Base-by-base conservation (phyloP, 164 flowering plant genomes). In the Akebia trifoliata region DNA sequence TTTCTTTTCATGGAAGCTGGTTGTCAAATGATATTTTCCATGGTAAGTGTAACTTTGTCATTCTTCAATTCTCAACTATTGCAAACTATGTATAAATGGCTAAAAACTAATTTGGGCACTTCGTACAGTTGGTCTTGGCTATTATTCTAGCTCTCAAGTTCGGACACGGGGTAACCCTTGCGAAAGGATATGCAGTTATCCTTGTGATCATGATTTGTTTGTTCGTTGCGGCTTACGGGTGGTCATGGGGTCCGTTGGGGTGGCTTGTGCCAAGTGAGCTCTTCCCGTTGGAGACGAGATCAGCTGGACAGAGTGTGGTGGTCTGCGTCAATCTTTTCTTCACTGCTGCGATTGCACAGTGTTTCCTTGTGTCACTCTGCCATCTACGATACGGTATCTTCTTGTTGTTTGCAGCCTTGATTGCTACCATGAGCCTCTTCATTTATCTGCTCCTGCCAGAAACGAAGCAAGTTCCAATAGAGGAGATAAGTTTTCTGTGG, bases 241-340 rank as follows among this genome's bases (percentile, higher is more conserved):
- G n/a, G n/a, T n/a, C n/a, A n/a, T n/a, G n/a, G n/a, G n/a, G n/a
- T 0, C 98, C 97, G 8, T 69, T 93, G 4, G 95, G 95, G 14
- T 93, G 97, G 98, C n/a, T n/a, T 6, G 97, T 93, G 8, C 90
- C 98, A 1, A 88, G 95, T 31, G 98, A 89, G 82, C 71, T 92
- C 56, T 92, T 92, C 69, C 96, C 96, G 0, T 53, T 89, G 69
- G 98, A 89, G 64, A 84, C 85, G 5, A 73, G 91, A 30, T 86
- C 94, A 6, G 89, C 97, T 0, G 94, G 91, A 2, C 94, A 86
- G 66, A 86, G 94, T 35, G 52, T 89, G 14, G 94, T 86, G 48
- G 97, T 89, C 45, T 81, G 89, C 49, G 82, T 77, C 46, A 89
- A 84, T 67, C 78, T 86, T 57, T 44, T 89, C 72, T 89, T 83